These are phyloP conservation scores for Comarum palustre DNA, from an alignment of 306 rosid species.

Conservation along the genomic window DNA sequence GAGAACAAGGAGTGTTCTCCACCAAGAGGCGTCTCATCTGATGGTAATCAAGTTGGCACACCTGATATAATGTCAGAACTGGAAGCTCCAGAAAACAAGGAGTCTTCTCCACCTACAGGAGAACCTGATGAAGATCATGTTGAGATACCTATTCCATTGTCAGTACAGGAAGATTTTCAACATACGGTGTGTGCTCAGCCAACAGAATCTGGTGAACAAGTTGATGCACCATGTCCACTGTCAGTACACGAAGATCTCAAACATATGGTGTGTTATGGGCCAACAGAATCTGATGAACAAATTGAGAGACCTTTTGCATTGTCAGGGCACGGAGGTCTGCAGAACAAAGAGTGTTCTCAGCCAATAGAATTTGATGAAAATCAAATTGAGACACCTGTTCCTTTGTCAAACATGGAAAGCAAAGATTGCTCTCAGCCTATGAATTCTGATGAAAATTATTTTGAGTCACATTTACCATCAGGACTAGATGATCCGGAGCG, in stretches of 20 bases:
- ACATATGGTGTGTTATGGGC: neutral
- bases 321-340: slow-evolving; percentile 28
- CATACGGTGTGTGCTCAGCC: slow-evolving; percentile 45
- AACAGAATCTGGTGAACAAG: slow-evolving; percentile 56
- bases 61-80: slow-evolving; percentile 32
- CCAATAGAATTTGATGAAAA: slow-evolving; percentile 65
- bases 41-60: slow-evolving; percentile 49
- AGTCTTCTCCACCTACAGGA: slow-evolving; percentile 66
- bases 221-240: slow-evolving; percentile 29
- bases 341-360: slow-evolving; percentile 56
- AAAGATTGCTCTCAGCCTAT: slow-evolving; percentile 60
- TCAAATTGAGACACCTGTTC: slow-evolving; percentile 20
- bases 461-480: slow-evolving; percentile 4
- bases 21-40: slow-evolving; percentile 65
- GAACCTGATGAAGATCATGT: slow-evolving; percentile 56
- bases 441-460: slow-evolving; percentile 54
- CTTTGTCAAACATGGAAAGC: slow-evolving; percentile 43
- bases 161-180: slow-evolving; percentile 32
- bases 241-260: slow-evolving; percentile 28
- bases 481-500: slow-evolving; percentile 31
- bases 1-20: slow-evolving; percentile 71
- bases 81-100: slow-evolving; percentile 62
- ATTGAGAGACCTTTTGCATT: neutral
- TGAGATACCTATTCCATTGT: slow-evolving; percentile 31
- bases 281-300: neutral